Percentiles rank a stretch among this genome's conserved stretches.
phyloP scores from a whole-genome alignment of 2,329 filamentous ascomycete species.

The Epichloe scottii region DNA sequence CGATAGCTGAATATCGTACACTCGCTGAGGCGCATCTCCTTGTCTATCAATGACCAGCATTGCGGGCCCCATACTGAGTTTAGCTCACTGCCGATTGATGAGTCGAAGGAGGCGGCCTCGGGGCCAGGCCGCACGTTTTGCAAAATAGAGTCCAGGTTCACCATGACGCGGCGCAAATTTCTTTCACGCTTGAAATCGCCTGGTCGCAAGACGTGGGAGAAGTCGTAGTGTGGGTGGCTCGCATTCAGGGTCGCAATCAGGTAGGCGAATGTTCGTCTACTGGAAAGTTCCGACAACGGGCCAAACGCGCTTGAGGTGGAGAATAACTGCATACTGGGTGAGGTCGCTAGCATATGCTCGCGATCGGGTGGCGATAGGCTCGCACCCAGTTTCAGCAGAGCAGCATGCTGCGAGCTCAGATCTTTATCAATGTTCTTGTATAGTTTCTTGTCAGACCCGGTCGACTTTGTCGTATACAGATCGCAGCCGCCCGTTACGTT shows the following conservation, averaged over 20 bases:
- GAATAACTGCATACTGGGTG: slow-evolving; percentile 46
- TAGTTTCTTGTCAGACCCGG: slow-evolving; percentile 89
- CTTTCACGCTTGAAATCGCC: slow-evolving; percentile 82
- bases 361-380: slow-evolving; percentile 76
- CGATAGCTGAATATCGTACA: slow-evolving; percentile 85
- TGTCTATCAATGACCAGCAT: slow-evolving; percentile 87
- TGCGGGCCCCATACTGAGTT: slow-evolving; percentile 68
- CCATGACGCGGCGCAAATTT: slow-evolving; percentile 69
- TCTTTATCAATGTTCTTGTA: slow-evolving; percentile 92
- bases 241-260: slow-evolving; percentile 94
- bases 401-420: slow-evolving; percentile 82
- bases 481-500: slow-evolving; percentile 90
- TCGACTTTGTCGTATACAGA: slow-evolving; percentile 93
- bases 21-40: slow-evolving; percentile 84
- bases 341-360: slow-evolving; percentile 53
- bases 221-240: slow-evolving; percentile 85
- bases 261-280: slow-evolving; percentile 87
- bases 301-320: slow-evolving; percentile 87
- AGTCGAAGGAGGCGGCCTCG: slow-evolving; percentile 30
- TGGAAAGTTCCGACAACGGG: slow-evolving; percentile 73
- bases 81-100: slow-evolving; percentile 30
- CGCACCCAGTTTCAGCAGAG: slow-evolving; percentile 72
- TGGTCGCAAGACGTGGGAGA: slow-evolving; percentile 81
- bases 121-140: slow-evolving; percentile 67
- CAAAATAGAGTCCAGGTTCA: slow-evolving; percentile 74